phyloP scores from a whole-genome alignment of 495 filamentous ascomycete species.

The Hypoxylon fragiforme region DNA sequence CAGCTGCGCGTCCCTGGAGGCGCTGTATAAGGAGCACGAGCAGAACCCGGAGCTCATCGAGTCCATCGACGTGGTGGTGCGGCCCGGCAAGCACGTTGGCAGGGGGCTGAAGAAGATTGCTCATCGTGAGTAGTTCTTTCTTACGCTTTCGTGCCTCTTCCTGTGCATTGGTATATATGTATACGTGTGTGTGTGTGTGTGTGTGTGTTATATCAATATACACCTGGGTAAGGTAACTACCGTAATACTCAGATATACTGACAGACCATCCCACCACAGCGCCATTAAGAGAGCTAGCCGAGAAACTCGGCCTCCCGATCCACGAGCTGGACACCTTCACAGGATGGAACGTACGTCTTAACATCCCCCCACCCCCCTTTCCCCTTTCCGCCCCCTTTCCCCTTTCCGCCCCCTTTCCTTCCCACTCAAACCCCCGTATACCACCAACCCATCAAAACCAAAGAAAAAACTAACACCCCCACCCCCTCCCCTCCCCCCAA shows the following conservation, averaged over 20 bases:
- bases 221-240: not conserved
- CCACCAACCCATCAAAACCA: too few relatives aligned
- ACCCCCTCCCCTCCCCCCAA: too few relatives aligned
- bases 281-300: conserved; percentile 70
- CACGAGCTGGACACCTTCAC: conserved; percentile 80
- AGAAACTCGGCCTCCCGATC: conserved; percentile 62
- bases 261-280: conserved; percentile 51
- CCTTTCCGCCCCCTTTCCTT: not conserved
- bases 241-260: not conserved
- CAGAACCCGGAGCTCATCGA: conserved; percentile 60
- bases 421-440: not conserved
- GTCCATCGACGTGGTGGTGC: conserved; percentile 87
- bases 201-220: too few relatives aligned
- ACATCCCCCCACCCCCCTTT: not conserved
- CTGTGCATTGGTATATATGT: not conserved
- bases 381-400: not conserved
- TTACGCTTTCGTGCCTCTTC: not conserved
- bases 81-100: conserved; percentile 73
- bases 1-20: conserved; percentile 76
- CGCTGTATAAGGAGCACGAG: conserved; percentile 64
- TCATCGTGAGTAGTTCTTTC: conserved; percentile 56
- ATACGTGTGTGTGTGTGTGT: not conserved
- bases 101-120: conserved; percentile 70
- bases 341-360: conserved; percentile 69
- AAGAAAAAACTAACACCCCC: conserved; percentile 1